Evolutionary conservation across 805 yeast species (phyloP).

Genomic region (Tetrapisispora fleetii): DNA sequence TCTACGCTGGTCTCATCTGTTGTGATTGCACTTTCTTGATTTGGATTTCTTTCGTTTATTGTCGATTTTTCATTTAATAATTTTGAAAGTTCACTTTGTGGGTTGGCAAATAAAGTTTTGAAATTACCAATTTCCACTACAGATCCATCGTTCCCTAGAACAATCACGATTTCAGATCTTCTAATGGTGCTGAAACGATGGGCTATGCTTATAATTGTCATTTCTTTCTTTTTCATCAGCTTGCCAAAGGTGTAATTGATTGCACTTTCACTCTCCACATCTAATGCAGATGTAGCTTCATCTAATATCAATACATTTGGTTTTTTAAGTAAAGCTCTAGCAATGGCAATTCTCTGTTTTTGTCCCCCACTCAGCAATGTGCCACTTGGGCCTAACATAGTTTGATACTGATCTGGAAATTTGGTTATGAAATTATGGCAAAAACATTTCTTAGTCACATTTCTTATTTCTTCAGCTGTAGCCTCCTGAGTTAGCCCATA

Average conservation of each 20-base stretch:
- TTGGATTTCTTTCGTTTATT: slow-evolving; percentile 8
- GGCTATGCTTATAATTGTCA: slow-evolving; percentile 84
- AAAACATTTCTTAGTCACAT: slow-evolving; percentile 43
- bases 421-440: slow-evolving; percentile 49
- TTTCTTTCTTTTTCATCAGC: slow-evolving; percentile 46
- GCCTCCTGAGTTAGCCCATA: slow-evolving; percentile 65
- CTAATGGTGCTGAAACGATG: slow-evolving; percentile 86
- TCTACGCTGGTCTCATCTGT: background rate
- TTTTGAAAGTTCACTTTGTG: slow-evolving; percentile 32
- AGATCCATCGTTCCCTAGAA: slow-evolving; percentile 68
- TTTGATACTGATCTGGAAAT: slow-evolving; percentile 56
- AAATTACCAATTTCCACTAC: slow-evolving; percentile 71
- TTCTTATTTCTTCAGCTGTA: slow-evolving; percentile 38
- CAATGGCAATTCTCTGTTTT: slow-evolving; percentile 76
- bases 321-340: slow-evolving; percentile 66
- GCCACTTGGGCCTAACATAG: slow-evolving; percentile 60
- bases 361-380: slow-evolving; percentile 84
- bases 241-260: slow-evolving; percentile 70
- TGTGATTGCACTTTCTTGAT: background rate
- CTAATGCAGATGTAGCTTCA: slow-evolving; percentile 87
- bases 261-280: slow-evolving; percentile 59
- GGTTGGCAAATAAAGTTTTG: slow-evolving; percentile 42
- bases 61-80: slow-evolving; percentile 31
- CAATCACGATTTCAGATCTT: slow-evolving; percentile 76
- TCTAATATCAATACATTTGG: slow-evolving; percentile 72